phyloP scores from a whole-genome alignment of 2,329 filamentous ascomycete species.

The Pseudogymnoascus sp. region DNA sequence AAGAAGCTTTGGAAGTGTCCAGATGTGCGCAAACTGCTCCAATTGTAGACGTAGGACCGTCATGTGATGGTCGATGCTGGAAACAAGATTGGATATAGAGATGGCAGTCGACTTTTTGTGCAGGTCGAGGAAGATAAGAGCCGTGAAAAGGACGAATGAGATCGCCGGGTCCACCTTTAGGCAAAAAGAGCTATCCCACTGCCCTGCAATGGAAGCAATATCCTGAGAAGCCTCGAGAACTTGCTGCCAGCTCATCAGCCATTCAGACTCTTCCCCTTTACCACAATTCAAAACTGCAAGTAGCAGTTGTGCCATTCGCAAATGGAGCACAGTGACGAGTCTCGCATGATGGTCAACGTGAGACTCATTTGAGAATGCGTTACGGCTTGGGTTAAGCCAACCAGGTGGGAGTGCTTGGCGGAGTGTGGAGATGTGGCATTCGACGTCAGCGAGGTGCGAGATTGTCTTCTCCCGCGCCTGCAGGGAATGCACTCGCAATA shows the following conservation, averaged over 20 bases:
- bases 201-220: conserved; percentile 24
- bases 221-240: conserved; percentile 29
- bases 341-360: conserved; percentile 23
- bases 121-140: conserved; percentile 27
- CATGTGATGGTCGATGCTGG: conserved; percentile 15
- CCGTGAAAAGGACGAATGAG: conserved; percentile 27
- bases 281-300: conserved; percentile 13
- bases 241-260: conserved; percentile 26
- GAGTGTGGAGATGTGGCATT: conserved; percentile 20
- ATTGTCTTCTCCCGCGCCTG: conserved; percentile 16
- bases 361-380: conserved; percentile 26
- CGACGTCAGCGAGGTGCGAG: conserved; percentile 15
- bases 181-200: conserved; percentile 30
- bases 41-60: conserved; percentile 21
- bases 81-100: conserved; percentile 5
- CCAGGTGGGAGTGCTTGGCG: conserved; percentile 26
- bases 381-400: conserved; percentile 28
- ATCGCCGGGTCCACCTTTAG: conserved; percentile 31
- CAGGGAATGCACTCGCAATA: conserved; percentile 17
- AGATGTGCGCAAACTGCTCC: conserved; percentile 21
- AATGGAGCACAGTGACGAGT: conserved; percentile 23
- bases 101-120: conserved; percentile 16
- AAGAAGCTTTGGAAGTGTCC: conserved; percentile 17
- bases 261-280: conserved; percentile 14
- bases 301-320: conserved; percentile 23